phyloP scores from a whole-genome alignment of 176 grass and related monocot genomes.

The Saccharum officinarum region DNA sequence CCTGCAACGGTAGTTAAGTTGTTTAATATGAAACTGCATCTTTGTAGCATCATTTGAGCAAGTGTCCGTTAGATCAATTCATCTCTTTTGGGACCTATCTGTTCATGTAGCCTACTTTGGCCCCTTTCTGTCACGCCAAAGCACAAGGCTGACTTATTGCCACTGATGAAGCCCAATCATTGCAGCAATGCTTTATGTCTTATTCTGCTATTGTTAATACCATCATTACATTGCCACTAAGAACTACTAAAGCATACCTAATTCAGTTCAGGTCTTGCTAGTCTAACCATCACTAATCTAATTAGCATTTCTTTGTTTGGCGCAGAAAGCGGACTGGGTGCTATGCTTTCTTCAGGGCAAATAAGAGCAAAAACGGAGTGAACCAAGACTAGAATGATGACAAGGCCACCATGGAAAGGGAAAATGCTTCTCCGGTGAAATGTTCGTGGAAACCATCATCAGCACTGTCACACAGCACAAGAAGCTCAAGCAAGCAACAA shows the following conservation, averaged over 20 bases:
- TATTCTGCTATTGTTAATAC: neutral
- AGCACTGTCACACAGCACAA: neutral
- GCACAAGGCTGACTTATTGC: neutral
- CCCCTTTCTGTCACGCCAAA: neutral
- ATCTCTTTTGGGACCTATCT: neutral
- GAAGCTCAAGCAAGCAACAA: constrained; percentile 5
- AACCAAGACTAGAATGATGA: constrained; percentile 16
- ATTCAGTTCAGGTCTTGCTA: neutral
- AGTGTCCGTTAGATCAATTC: constrained; percentile 20
- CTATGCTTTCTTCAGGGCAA: constrained; percentile 45
- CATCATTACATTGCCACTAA: constrained; percentile 40
- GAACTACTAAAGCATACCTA: neutral
- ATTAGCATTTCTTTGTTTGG: neutral
- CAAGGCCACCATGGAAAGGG: neutral
- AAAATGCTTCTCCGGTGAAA: neutral
- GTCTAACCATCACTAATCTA: neutral
- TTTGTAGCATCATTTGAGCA: neutral
- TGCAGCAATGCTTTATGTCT: constrained; percentile 8
- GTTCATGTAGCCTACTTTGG: constrained; percentile 20
- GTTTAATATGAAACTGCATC: neutral
- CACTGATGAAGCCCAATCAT: constrained; percentile 33
- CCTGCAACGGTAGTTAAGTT: neutral
- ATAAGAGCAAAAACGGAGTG: constrained; percentile 24
- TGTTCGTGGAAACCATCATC: neutral
- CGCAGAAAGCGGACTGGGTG: constrained; percentile 49